Percentiles rank a stretch among this genome's conserved stretches.
Evolutionary conservation across 2,329 filamentous ascomycete genomes (phyloP).

Genomic region (Alternaria gansuensis): DNA sequence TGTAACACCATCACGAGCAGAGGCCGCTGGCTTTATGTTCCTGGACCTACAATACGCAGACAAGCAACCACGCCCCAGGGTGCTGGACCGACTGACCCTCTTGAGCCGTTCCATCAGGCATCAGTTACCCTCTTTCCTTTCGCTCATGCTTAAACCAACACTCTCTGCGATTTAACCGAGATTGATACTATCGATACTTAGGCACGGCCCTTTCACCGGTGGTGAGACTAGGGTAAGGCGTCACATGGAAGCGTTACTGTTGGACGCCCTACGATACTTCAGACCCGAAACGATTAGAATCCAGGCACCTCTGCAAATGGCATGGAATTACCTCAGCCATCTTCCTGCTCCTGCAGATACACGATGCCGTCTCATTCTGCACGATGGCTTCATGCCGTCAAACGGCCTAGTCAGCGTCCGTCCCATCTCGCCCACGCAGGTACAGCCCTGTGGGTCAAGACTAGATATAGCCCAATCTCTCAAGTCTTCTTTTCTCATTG

Average conservation of each 20-base stretch:
- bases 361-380: slow-evolving; percentile 31
- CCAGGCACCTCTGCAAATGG: slow-evolving; percentile 29
- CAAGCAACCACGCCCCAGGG: slow-evolving; percentile 21
- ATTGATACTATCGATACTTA: slow-evolving; percentile 34
- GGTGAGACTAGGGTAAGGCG: slow-evolving; percentile 27
- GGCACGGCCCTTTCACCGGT: slow-evolving; percentile 35
- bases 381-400: slow-evolving; percentile 38
- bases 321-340: slow-evolving; percentile 4
- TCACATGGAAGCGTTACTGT: slow-evolving; percentile 31
- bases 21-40: slow-evolving; percentile 6
- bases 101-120: slow-evolving; percentile 17
- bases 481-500: slow-evolving; percentile 34
- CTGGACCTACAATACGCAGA: not conserved
- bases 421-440: slow-evolving; percentile 39
- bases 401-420: slow-evolving; percentile 28
- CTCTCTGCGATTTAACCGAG: slow-evolving; percentile 33
- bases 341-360: slow-evolving; percentile 36
- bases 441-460: slow-evolving; percentile 31
- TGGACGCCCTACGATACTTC: slow-evolving; percentile 22
- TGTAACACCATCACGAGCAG: slow-evolving; percentile 2
- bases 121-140: slow-evolving; percentile 1
- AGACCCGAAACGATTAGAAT: slow-evolving; percentile 30
- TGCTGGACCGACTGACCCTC: slow-evolving; percentile 29
- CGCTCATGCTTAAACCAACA: slow-evolving; percentile 8
- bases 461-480: slow-evolving; percentile 42